These are phyloP conservation scores for Colletotrichum phormii DNA, from an alignment of 2,329 filamentous ascomycete species.

Conservation along the genomic window DNA sequence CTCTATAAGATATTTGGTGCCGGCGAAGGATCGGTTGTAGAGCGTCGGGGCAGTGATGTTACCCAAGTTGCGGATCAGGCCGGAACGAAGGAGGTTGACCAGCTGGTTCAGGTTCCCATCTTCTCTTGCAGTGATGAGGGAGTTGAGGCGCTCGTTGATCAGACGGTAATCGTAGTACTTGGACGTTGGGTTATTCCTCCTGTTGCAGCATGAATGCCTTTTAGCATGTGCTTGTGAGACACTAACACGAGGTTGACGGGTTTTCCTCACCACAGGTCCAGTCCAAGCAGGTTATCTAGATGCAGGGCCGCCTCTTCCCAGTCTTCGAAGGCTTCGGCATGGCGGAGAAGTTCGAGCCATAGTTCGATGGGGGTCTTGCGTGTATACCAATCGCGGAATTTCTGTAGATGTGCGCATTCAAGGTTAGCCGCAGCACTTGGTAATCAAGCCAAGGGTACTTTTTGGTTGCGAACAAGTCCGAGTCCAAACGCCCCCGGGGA, in stretches of 20 bases:
- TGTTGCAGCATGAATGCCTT: conserved; percentile 46
- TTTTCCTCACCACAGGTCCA: conserved; percentile 77
- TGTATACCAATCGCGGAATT: conserved; percentile 74
- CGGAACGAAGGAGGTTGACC: conserved; percentile 84
- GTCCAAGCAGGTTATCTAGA: conserved; percentile 83
- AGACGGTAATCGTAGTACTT: conserved; percentile 88
- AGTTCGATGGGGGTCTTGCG: conserved; percentile 73
- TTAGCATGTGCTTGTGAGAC: conserved; percentile 35
- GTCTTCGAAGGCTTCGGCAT: conserved; percentile 80
- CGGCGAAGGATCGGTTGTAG: conserved; percentile 87
- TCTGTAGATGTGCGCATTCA: conserved; percentile 57
- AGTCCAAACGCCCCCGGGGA: not conserved
- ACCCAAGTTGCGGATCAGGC: conserved; percentile 85
- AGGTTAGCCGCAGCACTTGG: conserved; percentile 19
- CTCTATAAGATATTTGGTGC: conserved; percentile 91
- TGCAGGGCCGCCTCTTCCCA: conserved; percentile 88
- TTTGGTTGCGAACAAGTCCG: not conserved
- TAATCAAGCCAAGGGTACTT: not conserved
- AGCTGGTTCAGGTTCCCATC: conserved; percentile 79
- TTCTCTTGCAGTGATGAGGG: conserved; percentile 76
- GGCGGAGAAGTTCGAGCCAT: conserved; percentile 73
- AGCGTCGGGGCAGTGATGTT: conserved; percentile 87
- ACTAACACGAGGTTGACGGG: not conserved
- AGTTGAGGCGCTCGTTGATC: conserved; percentile 80
- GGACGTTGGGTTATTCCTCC: conserved; percentile 84